Evolutionary conservation across 352 stramenopile genomes (phyloP), one percentile per base, ranked within the genome.

Genomic region (Globisporangium cederbergense): DNA sequence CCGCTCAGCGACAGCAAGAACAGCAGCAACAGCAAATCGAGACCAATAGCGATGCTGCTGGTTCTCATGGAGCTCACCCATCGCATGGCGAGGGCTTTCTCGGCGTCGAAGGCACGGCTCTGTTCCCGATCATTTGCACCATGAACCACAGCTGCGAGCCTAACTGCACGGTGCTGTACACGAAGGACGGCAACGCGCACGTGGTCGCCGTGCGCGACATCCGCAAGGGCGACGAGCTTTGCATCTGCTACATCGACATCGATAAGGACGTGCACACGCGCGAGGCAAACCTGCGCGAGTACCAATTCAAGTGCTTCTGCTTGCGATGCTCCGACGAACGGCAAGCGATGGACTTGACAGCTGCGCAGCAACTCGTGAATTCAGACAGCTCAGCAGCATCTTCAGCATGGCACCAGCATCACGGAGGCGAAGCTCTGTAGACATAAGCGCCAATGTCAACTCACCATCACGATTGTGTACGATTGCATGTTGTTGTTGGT

Each of bases 121-220:
- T 98, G 54, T 98, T 96, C 73, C 85, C 87, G 30, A 82, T 86
- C 11, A 89, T 97, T 43, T 98, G 95, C 69, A 98, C 95, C 72
- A 98, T 98, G 93, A 99, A 99, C 78, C 96, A 99, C 79, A 97
- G 89, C 58, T 99, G 95, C 73, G 80, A 93, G 58, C 93, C 93
- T 3, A 98, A 98, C 75, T 93, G 96, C 62, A 87, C 91, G 4
- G 81, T 98, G 58, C 67, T 97, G 36, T 98, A 98, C 79, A 90
- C 84, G 45, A 89, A 90, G 66, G 77, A 90, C 58, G 83, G 83
- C 66, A 64, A 75, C 40, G 83, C 82, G n/a, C 83, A 91, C 22
- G 83, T 92, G 22, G 87, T 91, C 62, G 82, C 86, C 9, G 76
- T 93, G 18, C 73, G 84, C 47, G 80, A 90, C 46, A 91, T 94